Evolutionary conservation across 352 stramenopile genomes (phyloP).

Genomic region (Pythium phragmitis): DNA sequence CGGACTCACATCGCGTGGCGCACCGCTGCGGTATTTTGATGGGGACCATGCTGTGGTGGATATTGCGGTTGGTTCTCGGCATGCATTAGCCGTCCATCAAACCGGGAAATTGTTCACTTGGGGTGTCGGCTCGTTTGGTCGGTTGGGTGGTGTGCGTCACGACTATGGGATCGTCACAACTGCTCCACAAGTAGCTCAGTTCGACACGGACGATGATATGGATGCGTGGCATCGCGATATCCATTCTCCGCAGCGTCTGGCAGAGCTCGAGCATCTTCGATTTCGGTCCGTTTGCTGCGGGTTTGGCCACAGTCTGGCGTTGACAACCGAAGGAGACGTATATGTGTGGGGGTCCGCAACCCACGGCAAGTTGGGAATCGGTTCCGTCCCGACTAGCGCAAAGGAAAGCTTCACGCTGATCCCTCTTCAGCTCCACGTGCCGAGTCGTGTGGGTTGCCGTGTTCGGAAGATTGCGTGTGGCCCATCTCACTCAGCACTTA

Average conservation of each 20-base stretch:
- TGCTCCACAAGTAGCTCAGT: conserved; percentile 12
- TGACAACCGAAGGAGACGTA: conserved; percentile 63
- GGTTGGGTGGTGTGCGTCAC: conserved; percentile 37
- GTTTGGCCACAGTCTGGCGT: conserved; percentile 68
- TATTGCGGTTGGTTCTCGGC: conserved; percentile 65
- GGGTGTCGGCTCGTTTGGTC: conserved; percentile 70
- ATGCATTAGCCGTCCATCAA: conserved; percentile 63
- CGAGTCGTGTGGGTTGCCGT: conserved; percentile 12
- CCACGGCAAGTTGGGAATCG: conserved; percentile 72
- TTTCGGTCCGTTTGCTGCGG: conserved; percentile 63
- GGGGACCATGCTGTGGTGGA: conserved; percentile 53
- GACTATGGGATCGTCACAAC: not conserved
- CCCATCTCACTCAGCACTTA: conserved; percentile 67
- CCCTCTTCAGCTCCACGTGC: conserved; percentile 43
- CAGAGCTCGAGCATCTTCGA: conserved; percentile 37
- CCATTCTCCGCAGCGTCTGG: conserved; percentile 43
- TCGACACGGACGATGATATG: conserved; percentile 27
- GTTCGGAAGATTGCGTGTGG: conserved; percentile 74
- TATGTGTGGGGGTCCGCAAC: conserved; percentile 73
- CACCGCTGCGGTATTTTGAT: conserved; percentile 39
- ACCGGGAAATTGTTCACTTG: conserved; percentile 67
- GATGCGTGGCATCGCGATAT: conserved; percentile 58
- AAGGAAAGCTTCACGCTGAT: conserved; percentile 67
- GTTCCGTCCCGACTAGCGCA: conserved; percentile 25
- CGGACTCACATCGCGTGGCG: conserved; percentile 53